Evolutionary conservation across 805 yeast species (phyloP).

Genomic region (Vanderwaltozyma yarrowii): DNA sequence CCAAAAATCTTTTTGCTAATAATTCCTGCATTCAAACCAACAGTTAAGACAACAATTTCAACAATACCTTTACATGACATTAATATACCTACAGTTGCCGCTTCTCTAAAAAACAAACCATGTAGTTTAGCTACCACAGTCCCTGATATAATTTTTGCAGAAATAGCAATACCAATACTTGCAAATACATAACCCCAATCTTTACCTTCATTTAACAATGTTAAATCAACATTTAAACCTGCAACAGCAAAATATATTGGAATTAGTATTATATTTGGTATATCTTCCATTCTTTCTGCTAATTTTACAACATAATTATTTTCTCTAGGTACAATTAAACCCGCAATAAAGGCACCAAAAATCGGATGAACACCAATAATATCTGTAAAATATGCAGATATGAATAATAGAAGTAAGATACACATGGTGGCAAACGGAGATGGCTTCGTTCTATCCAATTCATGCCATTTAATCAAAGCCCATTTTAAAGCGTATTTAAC

Average conservation of each 20-base stretch:
- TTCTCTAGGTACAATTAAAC: constrained; percentile 67
- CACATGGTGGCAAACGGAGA: constrained; percentile 50
- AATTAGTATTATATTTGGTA: constrained; percentile 58
- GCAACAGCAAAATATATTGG: constrained; percentile 77
- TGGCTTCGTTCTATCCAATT: constrained; percentile 49
- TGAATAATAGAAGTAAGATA: constrained; percentile 45
- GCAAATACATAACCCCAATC: constrained; percentile 77
- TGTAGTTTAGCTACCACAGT: constrained; percentile 48
- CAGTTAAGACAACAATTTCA: constrained; percentile 67
- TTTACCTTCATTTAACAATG: constrained; percentile 48
- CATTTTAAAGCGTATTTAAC: constrained; percentile 39
- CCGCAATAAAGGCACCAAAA: constrained; percentile 76
- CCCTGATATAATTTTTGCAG: constrained; percentile 62
- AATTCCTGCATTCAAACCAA: constrained; percentile 64
- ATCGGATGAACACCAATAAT: constrained; percentile 81
- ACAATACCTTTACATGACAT: constrained; percentile 89
- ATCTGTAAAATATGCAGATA: constrained; percentile 70
- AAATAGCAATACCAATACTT: constrained; percentile 53
- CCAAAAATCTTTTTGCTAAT: constrained; percentile 56
- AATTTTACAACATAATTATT: constrained; percentile 59
- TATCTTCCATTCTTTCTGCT: constrained; percentile 68
- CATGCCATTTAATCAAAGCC: constrained; percentile 41
- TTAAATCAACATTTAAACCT: constrained; percentile 62
- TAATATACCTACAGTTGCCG: constrained; percentile 63
- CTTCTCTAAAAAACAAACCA: constrained; percentile 64